Percentiles rank a stretch among this genome's conserved stretches.
Evolutionary conservation across 1,284 basidiomycete species (phyloP).

Genomic region (Megacollybia platyphylla): DNA sequence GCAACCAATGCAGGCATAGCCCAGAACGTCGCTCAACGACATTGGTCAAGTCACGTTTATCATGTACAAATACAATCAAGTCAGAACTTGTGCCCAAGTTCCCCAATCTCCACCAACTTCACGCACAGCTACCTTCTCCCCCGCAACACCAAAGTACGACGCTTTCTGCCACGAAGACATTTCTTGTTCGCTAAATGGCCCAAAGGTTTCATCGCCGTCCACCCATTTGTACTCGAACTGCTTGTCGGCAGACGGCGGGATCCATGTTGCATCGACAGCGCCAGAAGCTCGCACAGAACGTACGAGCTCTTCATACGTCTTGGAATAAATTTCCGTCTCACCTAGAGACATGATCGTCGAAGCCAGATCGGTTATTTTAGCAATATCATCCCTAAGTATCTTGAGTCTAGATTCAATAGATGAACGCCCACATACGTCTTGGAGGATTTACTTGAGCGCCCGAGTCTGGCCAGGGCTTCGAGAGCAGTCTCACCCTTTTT

Average conservation of each 20-base stretch:
- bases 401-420: slow-evolving; percentile 15
- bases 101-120: slow-evolving; percentile 49
- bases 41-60: not conserved
- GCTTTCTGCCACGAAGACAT: slow-evolving; percentile 67
- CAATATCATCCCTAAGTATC: slow-evolving; percentile 42
- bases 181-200: slow-evolving; percentile 67
- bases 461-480: slow-evolving; percentile 81
- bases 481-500: slow-evolving; percentile 87
- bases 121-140: slow-evolving; percentile 65
- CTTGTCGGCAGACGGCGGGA: slow-evolving; percentile 62
- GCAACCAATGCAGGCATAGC: slow-evolving; percentile 70
- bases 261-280: slow-evolving; percentile 55
- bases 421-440: slow-evolving; percentile 16
- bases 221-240: slow-evolving; percentile 75
- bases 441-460: slow-evolving; percentile 46
- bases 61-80: slow-evolving; percentile 21
- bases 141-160: slow-evolving; percentile 58
- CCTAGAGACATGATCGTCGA: slow-evolving; percentile 75
- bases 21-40: slow-evolving; percentile 38
- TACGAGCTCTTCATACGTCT: slow-evolving; percentile 73
- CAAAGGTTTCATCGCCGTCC: slow-evolving; percentile 45
- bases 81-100: slow-evolving; percentile 40
- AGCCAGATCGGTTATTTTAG: slow-evolving; percentile 69
- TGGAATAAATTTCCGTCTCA: slow-evolving; percentile 74
- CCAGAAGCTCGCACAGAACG: slow-evolving; percentile 61